Base-by-base conservation (phyloP, 768 basidiomycete genomes). In the Ramaria rubella region DNA sequence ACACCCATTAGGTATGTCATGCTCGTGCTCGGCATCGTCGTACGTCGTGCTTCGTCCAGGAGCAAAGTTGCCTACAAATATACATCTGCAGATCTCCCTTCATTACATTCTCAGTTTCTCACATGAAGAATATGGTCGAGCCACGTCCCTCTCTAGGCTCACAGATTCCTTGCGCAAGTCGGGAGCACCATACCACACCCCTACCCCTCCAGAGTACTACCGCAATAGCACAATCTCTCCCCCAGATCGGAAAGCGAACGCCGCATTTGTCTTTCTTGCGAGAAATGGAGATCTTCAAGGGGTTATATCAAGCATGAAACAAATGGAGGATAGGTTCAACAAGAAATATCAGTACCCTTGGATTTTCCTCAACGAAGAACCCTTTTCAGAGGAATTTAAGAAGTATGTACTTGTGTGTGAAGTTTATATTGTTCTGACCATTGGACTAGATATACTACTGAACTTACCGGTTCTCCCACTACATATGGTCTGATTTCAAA, bases 351-450 rank as follows among this genome's bases (percentile, higher is more conserved):
- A 73, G 44, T 93, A 93, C 68, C 87, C 89, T 8, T 93, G 85
- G 73, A 81, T 88, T n/a, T 81, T 93, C 63, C 75, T 94, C 36
- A 93, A 94, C 67, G 90, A 94, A 50, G 83, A 83, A 61, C 80
- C 80, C 0, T 91, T 90, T 66, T 77, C 79, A 3, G 81, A 85
- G 5, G 80, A 83, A 34, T 90, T 91, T 71, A 87, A 85, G 65
- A 69, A 72, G 81, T 85, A 55, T 40, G 76, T 61, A 57, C 14
- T 44, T 24, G 11, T 29, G 56, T 61, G 59, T 9, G 23, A 58
- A 3, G 56, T 65, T 12, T 24, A 14, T 24, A 30, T 45, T 53
- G 15, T 2, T 29, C 23, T 23, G 34, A 36, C 33, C 12, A 4
- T 46, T 26, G 38, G 17, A 29, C 23, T 46, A 72, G 72, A 45